Base-by-base conservation (phyloP, 2,329 filamentous ascomycete genomes). In the Tricladium varicosporioides region DNA sequence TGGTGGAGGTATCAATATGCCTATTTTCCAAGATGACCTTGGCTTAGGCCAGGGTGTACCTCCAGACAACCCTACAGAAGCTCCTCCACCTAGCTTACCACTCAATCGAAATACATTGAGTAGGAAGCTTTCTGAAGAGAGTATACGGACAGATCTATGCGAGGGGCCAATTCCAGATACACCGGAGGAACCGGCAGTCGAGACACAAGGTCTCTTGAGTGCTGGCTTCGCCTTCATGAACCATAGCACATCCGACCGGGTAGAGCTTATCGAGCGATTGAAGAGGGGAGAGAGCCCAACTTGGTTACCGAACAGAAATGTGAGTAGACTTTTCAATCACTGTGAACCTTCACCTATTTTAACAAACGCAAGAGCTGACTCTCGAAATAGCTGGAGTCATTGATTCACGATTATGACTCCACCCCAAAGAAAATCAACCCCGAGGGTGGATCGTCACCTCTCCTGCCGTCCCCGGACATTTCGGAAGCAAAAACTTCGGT, bases 191-290 rank as follows among this genome's bases (percentile, higher is more conserved):
- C 51, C 57, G 42, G 27, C 42, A 18, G 45, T 7, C 22, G 27
- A 49, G 54, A 51, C 58, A 53, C 33, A 50, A 9, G 22, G 54
- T 11, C 56, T n/a, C n/a, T 55, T 63, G 54, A 50, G 61, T 33
- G 52, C 60, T 11, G 48, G 32, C 32, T 63, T 63, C 43, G 48
- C 43, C 18, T 66, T 63, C 48, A 51, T 61, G 27, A 56, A 48
- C 40, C 55, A 60, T 59, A 61, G 54, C 48, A 66, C 60, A 32
- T 79, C 78, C 15, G 85, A 91, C 70, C 82, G 92, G 62, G 84
- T 85, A 56, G 88, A 92, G 72, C 77, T 96, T 65, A 97, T 97
- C 56, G 84, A 92, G 72, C 82, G 87, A 62, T 80, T 97, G 63
- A 97, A 97, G 75, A 84, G 83, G 71, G 85, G 85, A 32, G 86